A percentile compares a stretch with the other conserved stretches of the same genome.
Evolutionary conservation across 371 early-diverging fungal genomes (phyloP).

Genomic region (Mortierella sp.): DNA sequence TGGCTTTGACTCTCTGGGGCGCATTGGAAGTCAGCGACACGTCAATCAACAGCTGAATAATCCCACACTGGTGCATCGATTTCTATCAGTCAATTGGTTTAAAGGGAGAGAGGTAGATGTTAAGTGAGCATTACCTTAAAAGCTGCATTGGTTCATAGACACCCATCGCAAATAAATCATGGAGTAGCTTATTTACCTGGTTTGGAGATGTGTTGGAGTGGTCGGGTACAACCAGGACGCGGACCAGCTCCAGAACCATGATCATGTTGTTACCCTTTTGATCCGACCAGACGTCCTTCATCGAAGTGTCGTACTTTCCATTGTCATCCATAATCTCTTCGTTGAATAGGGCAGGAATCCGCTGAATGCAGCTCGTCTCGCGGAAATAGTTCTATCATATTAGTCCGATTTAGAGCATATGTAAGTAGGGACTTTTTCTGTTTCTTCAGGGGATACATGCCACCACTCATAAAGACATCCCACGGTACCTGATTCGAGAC

Average conservation of each 20-base stretch:
- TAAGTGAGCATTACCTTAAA: neutral
- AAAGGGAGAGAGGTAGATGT: neutral
- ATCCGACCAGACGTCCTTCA: slow-evolving; percentile 69
- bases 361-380: slow-evolving; percentile 93
- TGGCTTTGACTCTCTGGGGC: slow-evolving; percentile 64
- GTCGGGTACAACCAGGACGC: slow-evolving; percentile 91
- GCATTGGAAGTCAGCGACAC: slow-evolving; percentile 61
- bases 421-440: neutral
- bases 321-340: slow-evolving; percentile 57
- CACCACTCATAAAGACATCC: too few relatives aligned
- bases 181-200: slow-evolving; percentile 66
- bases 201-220: slow-evolving; percentile 88
- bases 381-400: slow-evolving; percentile 87
- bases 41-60: slow-evolving; percentile 65
- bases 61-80: slow-evolving; percentile 85
- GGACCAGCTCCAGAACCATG: slow-evolving; percentile 84
- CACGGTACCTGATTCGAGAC: slow-evolving; percentile 92
- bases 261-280: slow-evolving; percentile 90
- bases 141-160: too few relatives aligned
- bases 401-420: neutral
- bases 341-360: slow-evolving; percentile 77
- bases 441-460: neutral
- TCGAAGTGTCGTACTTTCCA: slow-evolving; percentile 61
- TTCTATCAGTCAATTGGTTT: slow-evolving; percentile 52
- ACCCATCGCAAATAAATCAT: neutral